Base-by-base conservation (phyloP, 192 early-diverging fungal genomes). In the Cetraspora pellucida region DNA sequence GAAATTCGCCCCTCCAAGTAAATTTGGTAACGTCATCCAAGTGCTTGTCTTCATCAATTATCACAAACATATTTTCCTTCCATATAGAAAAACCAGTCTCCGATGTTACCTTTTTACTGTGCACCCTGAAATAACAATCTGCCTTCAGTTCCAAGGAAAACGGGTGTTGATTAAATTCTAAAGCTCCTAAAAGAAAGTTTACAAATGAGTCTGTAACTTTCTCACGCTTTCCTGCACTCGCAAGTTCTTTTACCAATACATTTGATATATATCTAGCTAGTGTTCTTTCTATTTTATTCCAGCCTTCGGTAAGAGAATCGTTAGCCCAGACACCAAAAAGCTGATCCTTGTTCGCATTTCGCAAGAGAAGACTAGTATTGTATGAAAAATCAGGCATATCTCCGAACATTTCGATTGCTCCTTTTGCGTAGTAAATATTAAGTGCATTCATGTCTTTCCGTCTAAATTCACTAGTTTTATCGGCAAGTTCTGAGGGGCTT, bases 21-120 rank as follows among this genome's bases (percentile, higher is more conserved):
- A 19, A 19, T 58, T 7, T 58, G 55, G 13, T 0, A 58, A 58
- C 7, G 55, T 58, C 21, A 21, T 58, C 7, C 21, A 58, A 1
- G 55, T 58, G 55, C 55, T 49, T 58, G 55, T 58, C 55, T 58
- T 58, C 55, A 58, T 58, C 55, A 8, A 58, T 23, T 58, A 58
- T 58, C 21, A 58, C 21, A 58, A 58, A 58, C 21, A 58, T 11
- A 21, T 58, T 58, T 11, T 8, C 19, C 21, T 58, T 58, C 14
- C 55, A 58, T 58, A 58, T 58, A 58, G 55, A 58, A 58, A 58
- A 58, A n/a, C 21, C 55, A 23, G 55, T 58, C 21, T 58, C 55
- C 0, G 55, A 58, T 1, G 0, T 58, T 2, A 58, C 55, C 0
- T 0, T 2, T 58, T 58, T 58, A 23, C 21, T 58, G 6, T 58